Percentiles rank a stretch among this genome's conserved stretches.
Evolutionary conservation across 495 filamentous ascomycete genomes (phyloP).

Genomic region (Pseudoneurospora amorphoporcata): DNA sequence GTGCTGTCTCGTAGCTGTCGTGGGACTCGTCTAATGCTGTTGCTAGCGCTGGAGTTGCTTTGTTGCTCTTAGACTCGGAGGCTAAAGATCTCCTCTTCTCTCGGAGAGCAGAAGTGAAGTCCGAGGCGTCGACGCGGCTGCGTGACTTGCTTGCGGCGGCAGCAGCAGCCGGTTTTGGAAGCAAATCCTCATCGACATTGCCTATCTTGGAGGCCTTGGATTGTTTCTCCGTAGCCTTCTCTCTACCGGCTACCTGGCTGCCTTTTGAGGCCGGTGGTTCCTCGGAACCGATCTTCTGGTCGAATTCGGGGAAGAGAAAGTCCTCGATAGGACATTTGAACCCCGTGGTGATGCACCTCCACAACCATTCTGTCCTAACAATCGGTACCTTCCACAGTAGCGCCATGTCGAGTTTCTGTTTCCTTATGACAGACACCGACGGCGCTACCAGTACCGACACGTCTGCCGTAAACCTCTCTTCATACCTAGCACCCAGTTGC

Average conservation of each 20-base stretch:
- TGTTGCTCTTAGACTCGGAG: constrained; percentile 1
- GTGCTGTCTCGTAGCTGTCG: constrained; percentile 26
- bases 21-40: constrained; percentile 4
- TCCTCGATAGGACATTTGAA: constrained; percentile 26
- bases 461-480: constrained; percentile 57
- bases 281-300: constrained; percentile 15
- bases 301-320: constrained; percentile 27
- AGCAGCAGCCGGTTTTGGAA: constrained; percentile 10
- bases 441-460: constrained; percentile 63
- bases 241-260: background rate
- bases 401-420: constrained; percentile 71
- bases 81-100: background rate
- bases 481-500: constrained; percentile 69
- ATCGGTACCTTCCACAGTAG: constrained; percentile 63
- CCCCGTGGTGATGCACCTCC: constrained; percentile 55
- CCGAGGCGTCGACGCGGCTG: constrained; percentile 11
- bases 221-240: constrained; percentile 3
- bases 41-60: background rate
- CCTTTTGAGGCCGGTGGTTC: background rate
- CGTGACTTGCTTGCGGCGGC: constrained; percentile 7
- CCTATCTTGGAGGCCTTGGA: background rate
- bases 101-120: constrained; percentile 5
- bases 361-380: constrained; percentile 72
- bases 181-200: constrained; percentile 13
- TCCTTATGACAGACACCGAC: constrained; percentile 39